Evolutionary conservation across 2,329 filamentous ascomycete species (phyloP).

Genomic region (Magnaporthales sp.): DNA sequence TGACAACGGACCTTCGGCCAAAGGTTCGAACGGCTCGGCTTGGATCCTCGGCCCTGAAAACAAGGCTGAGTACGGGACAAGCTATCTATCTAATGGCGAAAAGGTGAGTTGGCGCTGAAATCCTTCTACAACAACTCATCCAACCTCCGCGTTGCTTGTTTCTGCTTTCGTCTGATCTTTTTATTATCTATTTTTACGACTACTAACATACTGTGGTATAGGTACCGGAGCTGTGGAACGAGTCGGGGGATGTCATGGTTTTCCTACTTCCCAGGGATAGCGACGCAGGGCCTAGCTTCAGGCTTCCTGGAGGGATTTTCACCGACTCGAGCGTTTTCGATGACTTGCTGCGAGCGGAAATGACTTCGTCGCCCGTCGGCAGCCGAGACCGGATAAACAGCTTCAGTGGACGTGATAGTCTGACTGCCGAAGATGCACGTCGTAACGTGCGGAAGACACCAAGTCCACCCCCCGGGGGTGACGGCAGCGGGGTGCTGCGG

Average conservation of each 20-base stretch:
- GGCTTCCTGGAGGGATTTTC: conserved; percentile 44
- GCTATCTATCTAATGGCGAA: conserved; percentile 42
- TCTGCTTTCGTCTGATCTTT: neutral
- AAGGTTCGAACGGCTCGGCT: conserved; percentile 19
- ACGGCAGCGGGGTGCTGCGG: conserved; percentile 32
- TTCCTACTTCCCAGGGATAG: conserved; percentile 45
- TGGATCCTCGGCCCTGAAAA: conserved; percentile 48
- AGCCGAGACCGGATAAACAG: conserved; percentile 29
- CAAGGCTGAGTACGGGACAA: conserved; percentile 46
- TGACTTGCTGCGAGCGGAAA: conserved; percentile 40
- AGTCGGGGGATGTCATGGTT: conserved; percentile 46
- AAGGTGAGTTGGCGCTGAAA: conserved; percentile 39
- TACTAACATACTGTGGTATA: conserved; percentile 16
- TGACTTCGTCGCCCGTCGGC: conserved; percentile 19
- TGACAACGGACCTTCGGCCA: conserved; percentile 1
- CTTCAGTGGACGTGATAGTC: conserved; percentile 36
- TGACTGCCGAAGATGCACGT: conserved; percentile 41
- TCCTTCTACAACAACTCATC: neutral
- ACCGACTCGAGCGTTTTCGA: conserved; percentile 45
- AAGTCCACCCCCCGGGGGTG: conserved; percentile 26
- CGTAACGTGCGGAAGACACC: conserved; percentile 26
- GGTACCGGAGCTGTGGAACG: conserved; percentile 60
- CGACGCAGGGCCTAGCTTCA: conserved; percentile 49
- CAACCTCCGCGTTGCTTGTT: neutral
- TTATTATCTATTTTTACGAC: neutral